Conservation (phyloP, 352 stramenopile genomes). For the Phytophthora crassamura region DNA sequence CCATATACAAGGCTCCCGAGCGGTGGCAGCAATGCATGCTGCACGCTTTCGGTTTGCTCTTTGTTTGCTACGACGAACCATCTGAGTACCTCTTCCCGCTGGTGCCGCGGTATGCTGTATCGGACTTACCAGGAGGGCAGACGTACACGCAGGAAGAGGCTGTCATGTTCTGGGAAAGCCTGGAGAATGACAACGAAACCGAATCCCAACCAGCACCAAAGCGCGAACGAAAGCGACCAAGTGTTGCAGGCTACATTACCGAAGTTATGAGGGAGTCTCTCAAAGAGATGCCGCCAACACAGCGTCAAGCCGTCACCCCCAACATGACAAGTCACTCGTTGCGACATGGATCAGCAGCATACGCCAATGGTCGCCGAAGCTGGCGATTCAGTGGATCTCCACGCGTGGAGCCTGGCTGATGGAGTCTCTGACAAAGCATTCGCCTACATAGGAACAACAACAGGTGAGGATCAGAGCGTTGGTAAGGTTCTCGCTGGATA, state of each 20-base stretch:
- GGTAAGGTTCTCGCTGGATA: constrained; percentile 20
- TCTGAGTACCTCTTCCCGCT: constrained; percentile 12
- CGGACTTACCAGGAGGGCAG: constrained; percentile 5
- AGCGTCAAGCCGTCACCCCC: background rate
- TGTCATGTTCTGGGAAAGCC: constrained; percentile 4
- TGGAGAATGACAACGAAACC: background rate
- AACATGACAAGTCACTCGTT: constrained; percentile 3
- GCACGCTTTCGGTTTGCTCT: constrained; percentile 16
- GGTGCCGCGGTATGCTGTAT: background rate
- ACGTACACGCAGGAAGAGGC: constrained; percentile 16
- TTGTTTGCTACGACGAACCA: constrained; percentile 8
- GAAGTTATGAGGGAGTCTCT: background rate
- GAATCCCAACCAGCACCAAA: background rate
- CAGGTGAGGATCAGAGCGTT: constrained; percentile 25
- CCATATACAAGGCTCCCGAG: constrained; percentile 9
- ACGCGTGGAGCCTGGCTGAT: too few relatives aligned
- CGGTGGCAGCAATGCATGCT: constrained; percentile 29
- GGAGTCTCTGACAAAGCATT: constrained; percentile 18
- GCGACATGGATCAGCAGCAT: background rate
- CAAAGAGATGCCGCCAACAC: background rate
- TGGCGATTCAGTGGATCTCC: too few relatives aligned
- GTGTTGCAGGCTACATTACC: constrained; percentile 8
- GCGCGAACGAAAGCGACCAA: background rate
- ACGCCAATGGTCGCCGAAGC: too few relatives aligned
- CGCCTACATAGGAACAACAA: constrained; percentile 32